These are phyloP conservation scores for Oemleria cerasiformis DNA, from an alignment of 306 rosid species.

Conservation along the genomic window DNA sequence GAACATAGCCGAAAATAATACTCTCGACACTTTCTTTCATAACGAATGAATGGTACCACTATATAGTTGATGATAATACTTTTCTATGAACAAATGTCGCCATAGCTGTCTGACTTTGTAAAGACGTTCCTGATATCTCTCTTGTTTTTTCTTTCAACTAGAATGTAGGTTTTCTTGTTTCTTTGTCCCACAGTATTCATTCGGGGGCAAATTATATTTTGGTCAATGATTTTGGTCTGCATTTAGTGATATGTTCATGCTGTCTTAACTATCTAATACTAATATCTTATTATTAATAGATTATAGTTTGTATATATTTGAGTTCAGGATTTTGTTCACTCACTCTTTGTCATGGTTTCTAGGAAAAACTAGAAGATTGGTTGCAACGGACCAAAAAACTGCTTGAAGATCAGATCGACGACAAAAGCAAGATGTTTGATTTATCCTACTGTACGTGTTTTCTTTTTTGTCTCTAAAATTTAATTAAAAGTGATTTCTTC, in stretches of 20 bases:
- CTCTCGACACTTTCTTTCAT: not conserved
- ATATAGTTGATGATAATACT: not conserved
- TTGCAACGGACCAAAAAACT: slow-evolving; percentile 52
- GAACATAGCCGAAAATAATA: not conserved
- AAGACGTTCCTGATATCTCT: not conserved
- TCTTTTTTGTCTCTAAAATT: not conserved
- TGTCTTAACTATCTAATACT: not conserved
- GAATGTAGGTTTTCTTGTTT: not conserved
- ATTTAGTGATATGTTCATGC: not conserved
- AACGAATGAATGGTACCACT: not conserved
- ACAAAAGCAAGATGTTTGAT: slow-evolving; percentile 42
- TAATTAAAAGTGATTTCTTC: not conserved
- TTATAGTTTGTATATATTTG: not conserved
- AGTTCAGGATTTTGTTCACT: slow-evolving; percentile 19
- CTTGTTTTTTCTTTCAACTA: not conserved
- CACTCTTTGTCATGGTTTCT: slow-evolving; percentile 27
- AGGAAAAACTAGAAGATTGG: slow-evolving; percentile 97
- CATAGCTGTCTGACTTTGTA: not conserved
- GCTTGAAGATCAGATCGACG: slow-evolving; percentile 61
- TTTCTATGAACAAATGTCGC: not conserved
- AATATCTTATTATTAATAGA: not conserved
- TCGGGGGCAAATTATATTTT: not conserved
- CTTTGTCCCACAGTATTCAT: not conserved
- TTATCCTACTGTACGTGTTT: slow-evolving; percentile 54
- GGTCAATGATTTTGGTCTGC: not conserved